Percentiles rank a stretch among this genome's conserved stretches.
Conservation (phyloP, 495 filamentous ascomycete species). For the Neurospora africana region DNA sequence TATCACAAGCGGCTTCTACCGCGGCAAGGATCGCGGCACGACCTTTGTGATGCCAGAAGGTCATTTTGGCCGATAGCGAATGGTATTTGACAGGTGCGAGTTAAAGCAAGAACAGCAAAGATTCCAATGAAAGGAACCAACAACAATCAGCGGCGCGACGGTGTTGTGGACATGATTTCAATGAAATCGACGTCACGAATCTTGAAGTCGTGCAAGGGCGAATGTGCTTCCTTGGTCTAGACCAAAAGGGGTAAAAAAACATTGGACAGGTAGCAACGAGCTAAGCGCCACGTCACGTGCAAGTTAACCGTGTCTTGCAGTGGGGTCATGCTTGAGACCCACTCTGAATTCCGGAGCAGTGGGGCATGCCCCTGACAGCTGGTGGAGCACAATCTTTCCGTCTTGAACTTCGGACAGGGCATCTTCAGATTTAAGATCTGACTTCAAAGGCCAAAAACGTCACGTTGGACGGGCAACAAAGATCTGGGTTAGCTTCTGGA, state of each 20-base stretch:
- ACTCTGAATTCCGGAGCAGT: neutral
- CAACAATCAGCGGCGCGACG: neutral
- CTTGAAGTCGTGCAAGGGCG: neutral
- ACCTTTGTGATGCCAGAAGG: constrained; percentile 28
- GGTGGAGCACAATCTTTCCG: neutral
- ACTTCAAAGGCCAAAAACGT: neutral
- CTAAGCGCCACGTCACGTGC: neutral
- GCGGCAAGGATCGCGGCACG: constrained; percentile 30
- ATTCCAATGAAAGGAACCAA: neutral
- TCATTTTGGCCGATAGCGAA: constrained; percentile 15
- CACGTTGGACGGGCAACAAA: neutral
- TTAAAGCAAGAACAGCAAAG: neutral
- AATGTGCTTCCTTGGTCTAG: neutral
- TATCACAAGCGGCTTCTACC: constrained; percentile 28
- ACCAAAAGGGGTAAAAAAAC: neutral
- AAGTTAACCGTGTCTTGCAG: neutral
- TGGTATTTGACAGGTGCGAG: neutral
- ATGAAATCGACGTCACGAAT: neutral
- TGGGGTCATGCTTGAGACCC: neutral
- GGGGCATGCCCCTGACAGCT: neutral
- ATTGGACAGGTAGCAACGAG: neutral
- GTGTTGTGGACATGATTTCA: neutral
- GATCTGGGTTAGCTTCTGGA: neutral
- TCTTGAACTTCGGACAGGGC: neutral
- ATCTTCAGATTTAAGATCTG: neutral